A percentile compares a stretch with the other conserved stretches of the same genome.
phyloP scores from a whole-genome alignment of 1,284 basidiomycete genomes.

The Sporisorium reilianum region DNA sequence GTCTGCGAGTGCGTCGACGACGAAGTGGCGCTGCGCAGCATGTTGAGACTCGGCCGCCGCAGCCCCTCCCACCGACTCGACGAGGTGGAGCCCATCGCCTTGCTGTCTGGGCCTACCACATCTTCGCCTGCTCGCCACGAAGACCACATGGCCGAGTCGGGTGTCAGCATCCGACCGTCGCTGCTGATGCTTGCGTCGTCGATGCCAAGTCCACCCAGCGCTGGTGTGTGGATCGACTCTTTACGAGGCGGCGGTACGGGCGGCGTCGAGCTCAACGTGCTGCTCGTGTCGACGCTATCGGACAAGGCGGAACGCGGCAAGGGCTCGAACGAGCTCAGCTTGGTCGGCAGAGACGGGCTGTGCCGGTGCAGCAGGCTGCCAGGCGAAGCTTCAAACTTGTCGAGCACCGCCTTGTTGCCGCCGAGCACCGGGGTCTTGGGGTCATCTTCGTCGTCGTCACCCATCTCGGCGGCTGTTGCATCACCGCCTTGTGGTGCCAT shows the following conservation, averaged over 20 bases:
- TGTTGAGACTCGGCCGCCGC: constrained; percentile 42
- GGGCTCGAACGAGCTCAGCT: constrained; percentile 35
- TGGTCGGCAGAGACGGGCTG: constrained; percentile 43
- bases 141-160: constrained; percentile 25
- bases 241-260: constrained; percentile 44
- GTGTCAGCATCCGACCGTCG: constrained; percentile 22
- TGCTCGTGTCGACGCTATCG: constrained; percentile 14
- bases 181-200: constrained; percentile 6
- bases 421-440: constrained; percentile 41
- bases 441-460: constrained; percentile 35
- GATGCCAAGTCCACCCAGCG: neutral
- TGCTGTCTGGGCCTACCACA: constrained; percentile 12
- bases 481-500: neutral
- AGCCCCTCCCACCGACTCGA: constrained; percentile 34
- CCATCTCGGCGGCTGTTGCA: constrained; percentile 2
- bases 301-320: constrained; percentile 1
- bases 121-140: constrained; percentile 19
- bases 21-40: constrained; percentile 35
- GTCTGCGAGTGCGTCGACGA: constrained; percentile 36
- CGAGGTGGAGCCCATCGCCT: neutral
- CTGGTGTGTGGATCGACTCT: constrained; percentile 30
- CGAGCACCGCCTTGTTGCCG: constrained; percentile 6
- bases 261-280: constrained; percentile 15
- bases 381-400: constrained; percentile 25
- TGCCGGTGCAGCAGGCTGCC: constrained; percentile 32